phyloP scores from a whole-genome alignment of 768 basidiomycete genomes.

The Termitomyces sp. region DNA sequence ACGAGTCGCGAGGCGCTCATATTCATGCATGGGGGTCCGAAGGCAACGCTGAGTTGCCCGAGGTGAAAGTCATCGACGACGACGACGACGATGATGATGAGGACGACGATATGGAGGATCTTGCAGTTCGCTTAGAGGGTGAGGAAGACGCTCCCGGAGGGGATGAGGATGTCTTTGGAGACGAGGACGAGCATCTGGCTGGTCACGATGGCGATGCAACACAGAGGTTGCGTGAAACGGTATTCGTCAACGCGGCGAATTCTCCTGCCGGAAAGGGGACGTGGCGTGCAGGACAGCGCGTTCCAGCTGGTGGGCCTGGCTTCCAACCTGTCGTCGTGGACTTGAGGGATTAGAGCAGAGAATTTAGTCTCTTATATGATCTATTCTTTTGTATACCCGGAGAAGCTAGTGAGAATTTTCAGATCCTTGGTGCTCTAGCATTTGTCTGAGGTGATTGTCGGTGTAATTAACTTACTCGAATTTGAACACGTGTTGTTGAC shows the following conservation, averaged over 20 bases:
- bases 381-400: no score
- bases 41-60: background rate
- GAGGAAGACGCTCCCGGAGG: background rate
- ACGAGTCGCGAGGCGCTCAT: conserved; percentile 55
- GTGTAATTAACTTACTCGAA: background rate
- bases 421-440: no score
- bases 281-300: background rate
- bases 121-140: background rate
- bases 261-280: background rate
- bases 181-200: background rate
- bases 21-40: conserved; percentile 35
- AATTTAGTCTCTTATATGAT: no score
- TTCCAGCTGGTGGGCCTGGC: background rate
- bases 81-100: background rate
- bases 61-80: background rate
- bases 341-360: background rate
- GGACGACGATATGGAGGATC: background rate
- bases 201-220: background rate
- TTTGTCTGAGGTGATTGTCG: no score
- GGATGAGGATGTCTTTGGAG: no score
- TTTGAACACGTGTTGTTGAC: background rate
- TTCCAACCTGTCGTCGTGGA: background rate
- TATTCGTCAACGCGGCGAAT: background rate
- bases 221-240: background rate
- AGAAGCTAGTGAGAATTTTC: no score